These are phyloP conservation scores for Trichophyton mentagrophytes DNA, from an alignment of 2,329 filamentous ascomycete species.

Conservation along the genomic window DNA sequence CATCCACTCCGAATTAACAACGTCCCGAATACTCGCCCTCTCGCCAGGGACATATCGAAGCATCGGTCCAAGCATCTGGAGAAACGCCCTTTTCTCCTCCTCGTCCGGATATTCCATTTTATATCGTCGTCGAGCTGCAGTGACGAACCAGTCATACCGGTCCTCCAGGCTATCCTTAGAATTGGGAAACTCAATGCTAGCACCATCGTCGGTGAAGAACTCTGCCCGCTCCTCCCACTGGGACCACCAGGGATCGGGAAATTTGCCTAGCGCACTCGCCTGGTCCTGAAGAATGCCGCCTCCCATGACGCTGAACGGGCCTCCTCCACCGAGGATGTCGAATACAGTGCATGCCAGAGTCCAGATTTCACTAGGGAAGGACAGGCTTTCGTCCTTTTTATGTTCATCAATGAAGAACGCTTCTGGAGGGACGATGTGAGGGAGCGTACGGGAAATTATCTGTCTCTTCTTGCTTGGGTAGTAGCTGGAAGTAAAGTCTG, in stretches of 20 bases:
- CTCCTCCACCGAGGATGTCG: constrained; percentile 10
- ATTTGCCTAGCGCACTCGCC: constrained; percentile 9
- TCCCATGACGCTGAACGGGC: constrained; percentile 10
- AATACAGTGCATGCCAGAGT: constrained; percentile 13
- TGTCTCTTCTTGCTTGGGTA: constrained; percentile 3
- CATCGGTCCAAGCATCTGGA: constrained; percentile 11
- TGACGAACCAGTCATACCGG: constrained; percentile 11
- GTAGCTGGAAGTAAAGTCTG: constrained; percentile 10
- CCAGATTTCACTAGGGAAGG: constrained; percentile 13
- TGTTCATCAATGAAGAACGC: constrained; percentile 8
- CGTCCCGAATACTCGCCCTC: constrained; percentile 12
- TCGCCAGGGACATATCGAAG: constrained; percentile 9
- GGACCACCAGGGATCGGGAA: constrained; percentile 11
- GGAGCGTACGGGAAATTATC: constrained; percentile 8
- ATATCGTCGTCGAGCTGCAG: constrained; percentile 5
- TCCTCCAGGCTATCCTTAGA: constrained; percentile 9
- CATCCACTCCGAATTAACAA: constrained; percentile 13
- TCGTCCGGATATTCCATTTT: constrained; percentile 10
- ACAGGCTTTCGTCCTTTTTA: constrained; percentile 6
- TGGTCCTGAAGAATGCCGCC: constrained; percentile 12
- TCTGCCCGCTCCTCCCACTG: constrained; percentile 10
- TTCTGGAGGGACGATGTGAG: constrained; percentile 12
- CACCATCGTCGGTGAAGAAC: constrained; percentile 12
- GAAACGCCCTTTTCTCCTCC: constrained; percentile 11
- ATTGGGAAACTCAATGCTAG: not conserved